Conservation (phyloP, 2,329 filamentous ascomycete species). For the Ophiocordyceps camponoti-floridani region DNA sequence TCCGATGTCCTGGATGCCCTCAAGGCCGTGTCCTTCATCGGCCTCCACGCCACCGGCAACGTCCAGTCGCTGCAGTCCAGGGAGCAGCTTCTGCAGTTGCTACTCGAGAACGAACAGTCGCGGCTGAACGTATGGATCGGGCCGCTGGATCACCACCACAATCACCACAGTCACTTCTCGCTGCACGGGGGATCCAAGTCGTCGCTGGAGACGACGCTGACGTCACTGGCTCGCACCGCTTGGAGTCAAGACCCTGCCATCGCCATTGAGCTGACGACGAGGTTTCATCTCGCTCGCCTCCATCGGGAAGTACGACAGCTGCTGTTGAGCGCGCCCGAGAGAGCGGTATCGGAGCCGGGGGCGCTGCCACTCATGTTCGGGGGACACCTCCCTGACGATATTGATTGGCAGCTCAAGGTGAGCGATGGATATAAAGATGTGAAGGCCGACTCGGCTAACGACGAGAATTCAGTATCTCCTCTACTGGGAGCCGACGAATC, state of each 20-base stretch:
- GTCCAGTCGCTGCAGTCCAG: slow-evolving; percentile 56
- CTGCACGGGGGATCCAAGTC: slow-evolving; percentile 21
- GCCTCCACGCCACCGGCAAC: slow-evolving; percentile 29
- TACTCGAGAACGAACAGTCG: slow-evolving; percentile 71
- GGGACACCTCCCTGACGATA: slow-evolving; percentile 55
- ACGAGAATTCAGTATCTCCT: slow-evolving; percentile 49
- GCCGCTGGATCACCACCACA: slow-evolving; percentile 48
- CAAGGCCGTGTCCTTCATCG: slow-evolving; percentile 43
- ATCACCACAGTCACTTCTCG: slow-evolving; percentile 13
- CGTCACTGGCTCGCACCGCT: slow-evolving; percentile 57
- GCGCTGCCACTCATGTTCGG: slow-evolving; percentile 72
- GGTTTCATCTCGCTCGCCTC: slow-evolving; percentile 62
- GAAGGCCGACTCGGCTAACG: too few relatives aligned
- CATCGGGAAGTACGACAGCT: slow-evolving; percentile 62
- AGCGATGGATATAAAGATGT: not conserved
- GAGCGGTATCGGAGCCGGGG: slow-evolving; percentile 63
- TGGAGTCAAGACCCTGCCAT: slow-evolving; percentile 76
- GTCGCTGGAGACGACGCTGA: slow-evolving; percentile 26
- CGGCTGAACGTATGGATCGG: slow-evolving; percentile 80
- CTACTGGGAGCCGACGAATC: slow-evolving; percentile 86
- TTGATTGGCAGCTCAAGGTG: slow-evolving; percentile 67
- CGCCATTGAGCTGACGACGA: slow-evolving; percentile 65
- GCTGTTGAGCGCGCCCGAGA: slow-evolving; percentile 68
- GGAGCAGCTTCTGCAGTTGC: slow-evolving; percentile 62
- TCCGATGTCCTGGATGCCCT: slow-evolving; percentile 55